phyloP scores from a whole-genome alignment of 2,329 filamentous ascomycete species.

The Aspergillus proliferans region DNA sequence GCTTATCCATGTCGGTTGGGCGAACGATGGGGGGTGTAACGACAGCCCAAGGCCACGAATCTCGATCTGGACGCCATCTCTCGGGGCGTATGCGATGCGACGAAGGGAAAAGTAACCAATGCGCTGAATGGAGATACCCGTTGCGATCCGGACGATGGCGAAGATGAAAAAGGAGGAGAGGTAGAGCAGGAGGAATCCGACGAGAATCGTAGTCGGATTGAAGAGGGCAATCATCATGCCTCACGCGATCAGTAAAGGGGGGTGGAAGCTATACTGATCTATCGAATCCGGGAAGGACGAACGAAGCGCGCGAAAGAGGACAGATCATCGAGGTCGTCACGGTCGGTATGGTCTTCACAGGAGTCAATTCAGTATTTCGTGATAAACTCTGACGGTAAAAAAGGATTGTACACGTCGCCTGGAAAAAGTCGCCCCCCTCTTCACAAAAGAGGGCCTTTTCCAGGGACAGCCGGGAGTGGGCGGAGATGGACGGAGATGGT shows the following conservation, averaged over 20 bases:
- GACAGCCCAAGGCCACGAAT: constrained; percentile 82
- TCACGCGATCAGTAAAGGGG: constrained; percentile 24
- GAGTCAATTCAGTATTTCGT: neutral
- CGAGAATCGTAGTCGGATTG: constrained; percentile 74
- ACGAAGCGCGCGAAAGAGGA: constrained; percentile 7
- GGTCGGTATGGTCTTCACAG: neutral
- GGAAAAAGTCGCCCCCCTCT: neutral
- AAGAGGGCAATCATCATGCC: constrained; percentile 40
- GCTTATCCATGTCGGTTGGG: constrained; percentile 94
- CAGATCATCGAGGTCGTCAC: constrained; percentile 15
- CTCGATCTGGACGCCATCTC: constrained; percentile 82
- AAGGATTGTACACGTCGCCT: neutral
- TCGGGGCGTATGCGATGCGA: constrained; percentile 81
- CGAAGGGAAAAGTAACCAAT: constrained; percentile 89
- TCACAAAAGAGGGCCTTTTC: constrained; percentile 2
- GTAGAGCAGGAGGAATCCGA: constrained; percentile 78
- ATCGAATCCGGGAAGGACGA: constrained; percentile 8
- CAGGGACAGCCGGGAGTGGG: constrained; percentile 5
- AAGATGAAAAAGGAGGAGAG: constrained; percentile 89
- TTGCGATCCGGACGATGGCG: constrained; percentile 84
- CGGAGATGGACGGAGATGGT: constrained; percentile 1
- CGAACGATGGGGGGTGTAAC: constrained; percentile 89
- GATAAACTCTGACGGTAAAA: neutral
- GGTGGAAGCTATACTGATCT: constrained; percentile 17
- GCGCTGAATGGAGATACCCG: constrained; percentile 90